Evolutionary conservation across 75 land plant species (phyloP).

Genomic region (Sequoia sempervirens): DNA sequence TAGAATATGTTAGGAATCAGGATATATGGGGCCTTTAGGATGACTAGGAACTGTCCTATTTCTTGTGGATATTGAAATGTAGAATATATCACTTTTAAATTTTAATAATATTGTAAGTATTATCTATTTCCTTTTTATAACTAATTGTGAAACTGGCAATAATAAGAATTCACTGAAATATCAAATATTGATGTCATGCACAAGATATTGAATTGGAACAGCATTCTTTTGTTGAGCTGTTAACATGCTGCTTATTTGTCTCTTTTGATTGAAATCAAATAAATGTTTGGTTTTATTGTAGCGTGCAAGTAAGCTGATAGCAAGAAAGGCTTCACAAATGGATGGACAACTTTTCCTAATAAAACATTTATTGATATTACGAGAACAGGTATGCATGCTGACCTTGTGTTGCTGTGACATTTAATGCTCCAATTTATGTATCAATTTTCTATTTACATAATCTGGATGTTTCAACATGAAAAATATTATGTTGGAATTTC

Average conservation of each 20-base stretch:
- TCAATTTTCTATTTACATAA: background rate
- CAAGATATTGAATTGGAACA: background rate
- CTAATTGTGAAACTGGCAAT: background rate
- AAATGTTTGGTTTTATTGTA: constrained; percentile 11
- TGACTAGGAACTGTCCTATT: background rate
- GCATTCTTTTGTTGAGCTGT: background rate
- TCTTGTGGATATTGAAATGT: background rate
- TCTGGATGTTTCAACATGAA: background rate
- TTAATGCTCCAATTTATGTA: background rate
- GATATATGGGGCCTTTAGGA: no score
- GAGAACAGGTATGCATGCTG: constrained; percentile 65
- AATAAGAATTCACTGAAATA: background rate
- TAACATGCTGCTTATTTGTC: background rate
- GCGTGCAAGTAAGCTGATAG: constrained; percentile 85
- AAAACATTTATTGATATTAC: constrained; percentile 85
- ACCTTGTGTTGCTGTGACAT: background rate
- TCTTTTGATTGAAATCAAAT: background rate
- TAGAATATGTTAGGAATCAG: no score
- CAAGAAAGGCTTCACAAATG: constrained; percentile 71
- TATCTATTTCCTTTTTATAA: background rate
- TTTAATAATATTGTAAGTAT: background rate
- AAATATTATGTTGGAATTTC: no score
- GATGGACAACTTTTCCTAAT: constrained; percentile 97
- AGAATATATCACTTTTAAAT: background rate
- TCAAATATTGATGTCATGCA: constrained; percentile 2